Conservation (phyloP, 169 alveolate species). For the Plasmodium yoelii region DNA sequence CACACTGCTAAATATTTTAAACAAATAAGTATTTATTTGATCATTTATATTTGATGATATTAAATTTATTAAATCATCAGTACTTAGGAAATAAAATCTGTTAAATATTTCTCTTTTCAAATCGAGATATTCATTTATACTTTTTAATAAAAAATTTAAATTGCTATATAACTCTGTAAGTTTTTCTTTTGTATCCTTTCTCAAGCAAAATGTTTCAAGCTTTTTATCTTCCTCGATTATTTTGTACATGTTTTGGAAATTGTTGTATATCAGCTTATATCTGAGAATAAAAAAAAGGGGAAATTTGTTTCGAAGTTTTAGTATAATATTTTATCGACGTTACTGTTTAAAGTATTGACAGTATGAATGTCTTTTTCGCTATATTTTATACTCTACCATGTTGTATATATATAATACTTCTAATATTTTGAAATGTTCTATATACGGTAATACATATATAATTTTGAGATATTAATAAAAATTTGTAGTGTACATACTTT, state of each 20-base stretch:
- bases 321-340: neutral
- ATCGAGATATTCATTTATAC: constrained; percentile 72
- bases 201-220: constrained; percentile 53
- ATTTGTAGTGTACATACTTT: constrained; percentile 19
- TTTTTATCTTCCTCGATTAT: constrained; percentile 69
- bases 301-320: neutral
- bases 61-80: constrained; percentile 70
- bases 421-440: neutral
- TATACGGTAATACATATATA: too few species aligned
- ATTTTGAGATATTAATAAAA: too few species aligned
- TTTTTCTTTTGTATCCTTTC: constrained; percentile 71
- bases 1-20: constrained; percentile 64
- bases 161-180: constrained; percentile 47
- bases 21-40: constrained; percentile 70
- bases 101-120: constrained; percentile 70
- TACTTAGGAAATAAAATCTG: constrained; percentile 66
- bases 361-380: too few species aligned
- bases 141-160: constrained; percentile 37
- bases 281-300: constrained; percentile 3
- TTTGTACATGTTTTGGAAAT: constrained; percentile 55
- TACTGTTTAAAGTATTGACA: too few species aligned
- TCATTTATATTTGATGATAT: constrained; percentile 72
- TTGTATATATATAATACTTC: too few species aligned
- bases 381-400: too few species aligned
- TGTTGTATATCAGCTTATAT: constrained; percentile 60